Evolutionary conservation across 2,329 filamentous ascomycete species (phyloP), one percentile per base, ranked within the genome.

Genomic region (Colletotrichum tabaci): DNA sequence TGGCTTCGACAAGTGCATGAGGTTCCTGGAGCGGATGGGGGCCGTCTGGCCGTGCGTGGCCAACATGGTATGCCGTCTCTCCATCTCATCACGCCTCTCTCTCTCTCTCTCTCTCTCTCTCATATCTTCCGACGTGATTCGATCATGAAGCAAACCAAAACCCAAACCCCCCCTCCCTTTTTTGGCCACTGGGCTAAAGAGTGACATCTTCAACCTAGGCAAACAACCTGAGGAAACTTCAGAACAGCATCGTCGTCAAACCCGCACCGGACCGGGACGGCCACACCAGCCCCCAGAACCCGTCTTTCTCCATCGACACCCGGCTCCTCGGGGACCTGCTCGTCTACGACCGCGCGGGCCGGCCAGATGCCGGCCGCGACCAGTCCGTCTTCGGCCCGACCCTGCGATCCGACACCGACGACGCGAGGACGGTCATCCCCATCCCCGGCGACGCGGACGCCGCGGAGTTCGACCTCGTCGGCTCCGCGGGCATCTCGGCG

Each of bases 401-500:
- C 1, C 67, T 75, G 12, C 71, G 65, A 9, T 46, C 73, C 2
- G 52, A 62, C 15, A 44, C 62, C 0, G 30, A 64, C 5, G 62
- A 70, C 16, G 52, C 50, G 30, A 30, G 26, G 26, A 30, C 26
- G 5, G 4, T 4, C 26, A 30, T 30, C 23, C 23, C 23, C 23
- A 26, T 3, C 26, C 26, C 64, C 0, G 30, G 65, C 5, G 62
- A 70, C 16, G 52, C 50, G 30, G 75, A 74, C 0, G 78, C 77
- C 7, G 78, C 76, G 1, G 81, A 81, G 42, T 82, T 81, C 38
- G 75, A 79, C 23, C 75, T 83, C 3, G 79, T 83, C 40, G 82
- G 82, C 9, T 82, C 81, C 0, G 79, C 79, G 12, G 81, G 81
- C 2, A 81, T 83, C 7, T 80, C 79, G 3, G 80, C 79, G 0